These are phyloP conservation scores for Wickerhamomyces sp. DNA, from an alignment of 1,139 yeast species.

Conservation along the genomic window DNA sequence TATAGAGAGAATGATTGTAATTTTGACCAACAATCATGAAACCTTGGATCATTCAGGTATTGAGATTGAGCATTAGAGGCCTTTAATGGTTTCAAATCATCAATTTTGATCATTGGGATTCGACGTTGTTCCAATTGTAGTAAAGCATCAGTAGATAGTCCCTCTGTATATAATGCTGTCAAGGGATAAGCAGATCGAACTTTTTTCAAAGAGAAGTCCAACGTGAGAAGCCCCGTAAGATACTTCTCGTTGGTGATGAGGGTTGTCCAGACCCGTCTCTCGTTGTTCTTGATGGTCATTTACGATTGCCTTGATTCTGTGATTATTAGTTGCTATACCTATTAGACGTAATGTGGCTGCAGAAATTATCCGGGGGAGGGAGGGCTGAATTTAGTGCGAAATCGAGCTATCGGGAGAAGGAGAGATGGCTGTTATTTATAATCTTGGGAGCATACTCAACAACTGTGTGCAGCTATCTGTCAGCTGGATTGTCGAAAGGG, in stretches of 20 bases:
- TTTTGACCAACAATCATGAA: conserved; percentile 56
- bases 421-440: too few species aligned
- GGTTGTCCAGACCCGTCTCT: conserved; percentile 42
- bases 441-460: too few species aligned
- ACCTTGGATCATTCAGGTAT: conserved; percentile 42
- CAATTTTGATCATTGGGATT: conserved; percentile 37
- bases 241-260: conserved; percentile 46
- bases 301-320: too few species aligned
- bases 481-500: too few species aligned
- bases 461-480: too few species aligned
- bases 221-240: conserved; percentile 43
- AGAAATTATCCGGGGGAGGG: too few species aligned
- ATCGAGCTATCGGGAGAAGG: too few species aligned
- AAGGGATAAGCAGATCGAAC: conserved; percentile 41
- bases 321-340: too few species aligned
- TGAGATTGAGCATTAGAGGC: conserved; percentile 28
- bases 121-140: conserved; percentile 32
- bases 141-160: conserved; percentile 37
- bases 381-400: too few species aligned
- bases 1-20: conserved; percentile 44
- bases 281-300: too few species aligned
- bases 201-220: conserved; percentile 39
- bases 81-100: conserved; percentile 36
- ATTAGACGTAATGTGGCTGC: too few species aligned
- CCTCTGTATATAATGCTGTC: conserved; percentile 45